A percentile compares a stretch with the other conserved stretches of the same genome.
Conservation (phyloP, 257 asterid genomes). For the Eucommia ulmoides region DNA sequence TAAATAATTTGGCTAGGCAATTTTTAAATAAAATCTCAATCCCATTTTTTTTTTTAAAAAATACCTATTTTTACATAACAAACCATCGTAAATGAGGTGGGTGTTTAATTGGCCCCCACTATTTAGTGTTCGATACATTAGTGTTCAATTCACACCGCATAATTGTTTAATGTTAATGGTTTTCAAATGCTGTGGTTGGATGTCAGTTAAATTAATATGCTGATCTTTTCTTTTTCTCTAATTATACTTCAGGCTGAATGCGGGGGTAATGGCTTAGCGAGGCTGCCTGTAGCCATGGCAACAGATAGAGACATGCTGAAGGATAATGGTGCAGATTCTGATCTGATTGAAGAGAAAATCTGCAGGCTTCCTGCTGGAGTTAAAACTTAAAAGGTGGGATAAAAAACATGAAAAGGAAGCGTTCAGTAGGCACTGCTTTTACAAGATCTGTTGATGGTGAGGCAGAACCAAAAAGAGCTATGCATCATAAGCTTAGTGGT, state of each 20-base stretch:
- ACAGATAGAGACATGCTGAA: conserved; percentile 67
- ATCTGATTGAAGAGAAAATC: conserved; percentile 61
- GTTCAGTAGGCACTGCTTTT: conserved; percentile 74
- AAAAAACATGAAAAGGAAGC: conserved; percentile 90
- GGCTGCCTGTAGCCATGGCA: conserved; percentile 45
- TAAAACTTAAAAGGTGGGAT: conserved; percentile 96
- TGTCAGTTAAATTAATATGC: too few species aligned
- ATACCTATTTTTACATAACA: too few species aligned
- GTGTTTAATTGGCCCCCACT: too few species aligned
- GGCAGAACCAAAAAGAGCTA: conserved; percentile 53
- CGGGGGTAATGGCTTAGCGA: conserved; percentile 45
- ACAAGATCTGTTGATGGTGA: conserved; percentile 65
- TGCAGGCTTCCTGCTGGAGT: conserved; percentile 83
- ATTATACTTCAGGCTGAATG: conserved; percentile 41
- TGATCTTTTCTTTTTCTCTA: too few species aligned
- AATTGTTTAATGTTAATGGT: too few species aligned
- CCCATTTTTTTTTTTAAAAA: too few species aligned
- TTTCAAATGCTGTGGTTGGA: too few species aligned
- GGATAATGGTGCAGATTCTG: conserved; percentile 49
- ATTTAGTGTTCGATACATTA: too few species aligned
- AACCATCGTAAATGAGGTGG: too few species aligned
- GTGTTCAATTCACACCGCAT: too few species aligned
- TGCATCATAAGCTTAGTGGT: conserved; percentile 50
- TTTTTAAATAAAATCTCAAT: too few species aligned
- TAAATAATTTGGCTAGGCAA: too few species aligned